Base-by-base conservation (phyloP, 352 stramenopile genomes). In the Phytophthora citricola region DNA sequence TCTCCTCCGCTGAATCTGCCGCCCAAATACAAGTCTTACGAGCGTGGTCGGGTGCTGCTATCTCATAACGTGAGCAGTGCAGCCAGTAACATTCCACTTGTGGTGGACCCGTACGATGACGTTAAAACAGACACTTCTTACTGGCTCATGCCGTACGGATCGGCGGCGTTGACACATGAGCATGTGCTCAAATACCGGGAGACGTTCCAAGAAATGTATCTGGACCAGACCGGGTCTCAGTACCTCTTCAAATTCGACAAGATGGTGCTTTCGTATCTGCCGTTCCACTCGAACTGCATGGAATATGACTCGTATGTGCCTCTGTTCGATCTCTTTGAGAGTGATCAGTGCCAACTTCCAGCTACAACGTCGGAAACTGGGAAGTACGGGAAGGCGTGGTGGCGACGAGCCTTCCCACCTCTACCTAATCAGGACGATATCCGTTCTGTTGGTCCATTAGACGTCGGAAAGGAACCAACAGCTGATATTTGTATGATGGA, bases 221-320 rank as follows among this genome's bases (percentile, higher is more conserved):
- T 73, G 39, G 71, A 95, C 46, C 72, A 74, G 5, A 80, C 76
- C 0, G 55, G 58, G 1, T 58, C 72, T 8, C 78, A 92, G 60
- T 90, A 85, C 36, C 10, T 85, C 31, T 95, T 92, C 69, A 81
- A 83, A 36, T 93, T 95, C 49, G 73, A 93, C 15, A 92, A 89
- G 38, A 47, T 95, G 17, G 29, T 99, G 52, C 71, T 99, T 0
- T 90, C 97, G 6, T 99, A 99, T 66, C 49, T 99, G 29, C 97
- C 97, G 7, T 99, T 98, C 63, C 91, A 98, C 48, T 98, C 93
- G 5, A 98, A 98, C 52, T 99, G 97, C 74, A 87, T 90, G 74
- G 89, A 97, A 49, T 99, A 98, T 62, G 97, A 99, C 81, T 98
- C 91, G 63, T 94, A 98, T 54, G 89, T 99, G 60, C 92, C 95